Percentiles rank a stretch among this genome's conserved stretches.
phyloP scores from a whole-genome alignment of 192 early-diverging fungal genomes.

The Coemansia sp. region DNA sequence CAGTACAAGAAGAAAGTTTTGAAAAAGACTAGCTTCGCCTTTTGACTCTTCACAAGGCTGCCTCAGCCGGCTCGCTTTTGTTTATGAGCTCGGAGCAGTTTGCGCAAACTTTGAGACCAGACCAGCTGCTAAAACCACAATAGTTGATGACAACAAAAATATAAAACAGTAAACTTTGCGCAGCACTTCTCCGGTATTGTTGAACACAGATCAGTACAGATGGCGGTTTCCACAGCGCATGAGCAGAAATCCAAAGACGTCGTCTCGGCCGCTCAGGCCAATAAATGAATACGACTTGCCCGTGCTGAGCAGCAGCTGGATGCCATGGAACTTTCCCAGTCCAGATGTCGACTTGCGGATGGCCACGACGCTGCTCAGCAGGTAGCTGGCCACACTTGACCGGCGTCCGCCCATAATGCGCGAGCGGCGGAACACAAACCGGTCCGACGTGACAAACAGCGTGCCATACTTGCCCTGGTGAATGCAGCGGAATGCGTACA shows the following conservation, averaged over 20 bases:
- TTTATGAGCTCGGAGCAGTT: not conserved
- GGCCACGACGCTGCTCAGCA: constrained; percentile 44
- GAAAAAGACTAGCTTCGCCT: not conserved
- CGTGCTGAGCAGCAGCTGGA: constrained; percentile 43
- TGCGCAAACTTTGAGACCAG: not conserved
- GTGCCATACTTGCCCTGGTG: constrained; percentile 53
- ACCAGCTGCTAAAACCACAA: not conserved
- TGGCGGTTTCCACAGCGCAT: constrained; percentile 49
- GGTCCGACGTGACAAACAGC: constrained; percentile 46
- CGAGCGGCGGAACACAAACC: constrained; percentile 47
- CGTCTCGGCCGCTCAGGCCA: constrained; percentile 45
- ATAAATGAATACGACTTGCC: constrained; percentile 38
- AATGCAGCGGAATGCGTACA: constrained; percentile 52
- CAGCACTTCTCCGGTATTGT: too few relatives aligned
- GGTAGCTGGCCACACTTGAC: constrained; percentile 40
- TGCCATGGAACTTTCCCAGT: constrained; percentile 44
- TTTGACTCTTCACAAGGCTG: not conserved
- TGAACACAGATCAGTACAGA: constrained; percentile 20
- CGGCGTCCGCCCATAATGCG: constrained; percentile 51
- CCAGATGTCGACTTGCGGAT: constrained; percentile 42
- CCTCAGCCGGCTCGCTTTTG: not conserved
- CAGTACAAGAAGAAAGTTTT: not conserved
- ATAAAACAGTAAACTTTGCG: not conserved
- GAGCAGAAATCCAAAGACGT: constrained; percentile 51
- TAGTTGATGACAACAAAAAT: not conserved